These are phyloP conservation scores for Zelonia costaricensis DNA, from an alignment of 208 protist species.

Conservation along the genomic window DNA sequence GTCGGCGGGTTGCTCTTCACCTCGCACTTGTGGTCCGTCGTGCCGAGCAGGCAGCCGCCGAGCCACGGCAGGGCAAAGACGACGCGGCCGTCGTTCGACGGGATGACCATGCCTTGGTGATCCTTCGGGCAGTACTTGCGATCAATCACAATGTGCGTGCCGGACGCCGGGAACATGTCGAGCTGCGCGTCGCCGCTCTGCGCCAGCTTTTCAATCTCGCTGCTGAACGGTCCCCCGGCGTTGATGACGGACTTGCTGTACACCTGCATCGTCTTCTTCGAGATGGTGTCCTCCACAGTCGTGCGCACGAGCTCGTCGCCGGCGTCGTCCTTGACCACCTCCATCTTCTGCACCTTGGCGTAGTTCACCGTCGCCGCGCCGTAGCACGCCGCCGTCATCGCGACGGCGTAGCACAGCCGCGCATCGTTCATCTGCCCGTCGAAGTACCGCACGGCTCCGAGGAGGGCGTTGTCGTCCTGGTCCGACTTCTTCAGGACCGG, in stretches of 20 bases:
- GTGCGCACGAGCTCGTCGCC: conserved; percentile 68
- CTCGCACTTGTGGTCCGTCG: conserved; percentile 85
- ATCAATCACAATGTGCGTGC: conserved; percentile 89
- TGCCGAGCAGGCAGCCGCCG: conserved; percentile 93
- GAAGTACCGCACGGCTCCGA: conserved; percentile 94
- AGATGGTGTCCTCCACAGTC: conserved; percentile 75
- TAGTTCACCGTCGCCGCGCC: conserved; percentile 95
- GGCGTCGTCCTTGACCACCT: conserved; percentile 42
- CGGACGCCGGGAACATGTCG: conserved; percentile 74
- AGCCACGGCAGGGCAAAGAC: conserved; percentile 94
- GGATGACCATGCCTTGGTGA: conserved; percentile 83
- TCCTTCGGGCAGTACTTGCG: conserved; percentile 73
- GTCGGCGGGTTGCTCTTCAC: conserved; percentile 66
- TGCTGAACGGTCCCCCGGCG: conserved; percentile 89
- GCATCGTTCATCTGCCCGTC: conserved; percentile 97
- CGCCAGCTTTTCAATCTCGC: conserved; percentile 82
- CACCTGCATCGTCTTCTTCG: conserved; percentile 65
- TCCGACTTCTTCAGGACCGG: conserved; percentile 66
- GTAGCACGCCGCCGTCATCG: conserved; percentile 91
- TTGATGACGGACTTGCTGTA: conserved; percentile 91
- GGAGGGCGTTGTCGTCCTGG: conserved; percentile 60
- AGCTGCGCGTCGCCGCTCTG: conserved; percentile 34
- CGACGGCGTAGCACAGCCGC: conserved; percentile 93
- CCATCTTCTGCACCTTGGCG: conserved; percentile 67
- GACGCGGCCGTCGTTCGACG: conserved; percentile 93